phyloP scores from a whole-genome alignment of 1,284 basidiomycete genomes.

The Agroathelia rolfsii region DNA sequence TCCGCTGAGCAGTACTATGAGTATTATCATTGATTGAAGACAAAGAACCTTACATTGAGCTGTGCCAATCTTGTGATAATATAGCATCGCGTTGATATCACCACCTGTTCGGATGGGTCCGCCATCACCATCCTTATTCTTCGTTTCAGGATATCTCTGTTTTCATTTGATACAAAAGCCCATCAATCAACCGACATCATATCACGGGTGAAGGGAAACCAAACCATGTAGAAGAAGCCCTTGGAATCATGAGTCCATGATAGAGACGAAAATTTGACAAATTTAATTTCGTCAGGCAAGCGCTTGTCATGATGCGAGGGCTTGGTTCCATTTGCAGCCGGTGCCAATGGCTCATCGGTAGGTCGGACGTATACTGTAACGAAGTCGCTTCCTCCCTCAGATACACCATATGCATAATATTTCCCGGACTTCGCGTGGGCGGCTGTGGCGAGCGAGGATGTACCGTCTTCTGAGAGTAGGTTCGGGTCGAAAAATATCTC shows the following conservation, averaged over 20 bases:
- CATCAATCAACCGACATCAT: slow-evolving; percentile 4
- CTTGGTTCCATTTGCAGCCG: slow-evolving; percentile 25
- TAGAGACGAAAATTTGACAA: slow-evolving; percentile 67
- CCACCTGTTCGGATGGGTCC: slow-evolving; percentile 54
- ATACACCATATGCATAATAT: slow-evolving; percentile 69
- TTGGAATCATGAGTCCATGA: slow-evolving; percentile 69
- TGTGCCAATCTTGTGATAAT: slow-evolving; percentile 66
- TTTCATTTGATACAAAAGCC: slow-evolving; percentile 2
- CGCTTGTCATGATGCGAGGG: slow-evolving; percentile 39
- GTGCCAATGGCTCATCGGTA: slow-evolving; percentile 46
- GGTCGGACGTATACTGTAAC: slow-evolving; percentile 58
- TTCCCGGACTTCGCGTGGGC: slow-evolving; percentile 60
- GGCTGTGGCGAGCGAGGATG: slow-evolving; percentile 47
- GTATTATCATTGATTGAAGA: slow-evolving; percentile 9
- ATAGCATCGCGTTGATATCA: slow-evolving; percentile 64
- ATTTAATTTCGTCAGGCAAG: slow-evolving; percentile 57
- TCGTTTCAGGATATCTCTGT: slow-evolving; percentile 48
- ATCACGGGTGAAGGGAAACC: slow-evolving; percentile 3
- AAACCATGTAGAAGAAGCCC: slow-evolving; percentile 77
- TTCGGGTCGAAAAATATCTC: slow-evolving; percentile 81
- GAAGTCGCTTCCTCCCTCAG: slow-evolving; percentile 69
- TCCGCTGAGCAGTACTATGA: slow-evolving; percentile 35
- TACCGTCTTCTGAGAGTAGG: slow-evolving; percentile 64
- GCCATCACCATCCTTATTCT: slow-evolving; percentile 51
- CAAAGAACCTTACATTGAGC: slow-evolving; percentile 42